A percentile compares a stretch with the other conserved stretches of the same genome.
phyloP scores from a whole-genome alignment of 331 rosid species.

The Phaseolus coccineus region DNA sequence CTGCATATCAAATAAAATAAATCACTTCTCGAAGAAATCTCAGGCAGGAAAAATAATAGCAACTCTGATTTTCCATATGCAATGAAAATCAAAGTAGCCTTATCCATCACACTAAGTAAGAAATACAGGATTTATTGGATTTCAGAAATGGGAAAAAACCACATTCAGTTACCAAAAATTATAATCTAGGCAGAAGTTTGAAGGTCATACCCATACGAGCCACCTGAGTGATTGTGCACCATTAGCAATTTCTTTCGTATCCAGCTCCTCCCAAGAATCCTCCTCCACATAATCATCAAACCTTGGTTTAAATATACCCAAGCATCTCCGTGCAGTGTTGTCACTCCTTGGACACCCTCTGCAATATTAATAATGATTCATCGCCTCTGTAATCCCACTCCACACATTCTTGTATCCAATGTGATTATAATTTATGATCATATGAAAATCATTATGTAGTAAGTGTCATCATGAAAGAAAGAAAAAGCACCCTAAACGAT shows the following conservation, averaged over 20 bases:
- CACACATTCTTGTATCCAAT: conserved; percentile 33
- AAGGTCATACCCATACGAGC: conserved; percentile 84
- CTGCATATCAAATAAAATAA: conserved; percentile 54
- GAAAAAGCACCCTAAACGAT: not conserved
- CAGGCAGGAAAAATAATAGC: conserved; percentile 4
- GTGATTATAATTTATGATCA: conserved; percentile 7
- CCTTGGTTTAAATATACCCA: conserved; percentile 79
- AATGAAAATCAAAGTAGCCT: not conserved
- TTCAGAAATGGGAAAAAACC: not conserved
- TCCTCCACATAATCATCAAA: conserved; percentile 72
- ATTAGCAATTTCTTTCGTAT: conserved; percentile 64
- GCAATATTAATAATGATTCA: conserved; percentile 75
- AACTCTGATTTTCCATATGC: conserved; percentile 2
- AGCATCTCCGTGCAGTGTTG: conserved; percentile 74
- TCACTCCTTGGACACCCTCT: conserved; percentile 93
- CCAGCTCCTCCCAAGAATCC: conserved; percentile 96
- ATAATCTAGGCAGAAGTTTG: conserved; percentile 21
- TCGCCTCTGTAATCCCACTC: conserved; percentile 64
- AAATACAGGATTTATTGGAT: not conserved
- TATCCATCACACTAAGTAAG: not conserved
- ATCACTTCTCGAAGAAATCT: conserved; percentile 11
- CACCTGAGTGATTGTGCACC: conserved; percentile 82
- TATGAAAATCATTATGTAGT: not conserved
- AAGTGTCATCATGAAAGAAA: not conserved
- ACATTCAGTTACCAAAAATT: conserved; percentile 37